Base-by-base conservation (phyloP, 805 yeast species). In the Kluyveromyces wickerhamii region DNA sequence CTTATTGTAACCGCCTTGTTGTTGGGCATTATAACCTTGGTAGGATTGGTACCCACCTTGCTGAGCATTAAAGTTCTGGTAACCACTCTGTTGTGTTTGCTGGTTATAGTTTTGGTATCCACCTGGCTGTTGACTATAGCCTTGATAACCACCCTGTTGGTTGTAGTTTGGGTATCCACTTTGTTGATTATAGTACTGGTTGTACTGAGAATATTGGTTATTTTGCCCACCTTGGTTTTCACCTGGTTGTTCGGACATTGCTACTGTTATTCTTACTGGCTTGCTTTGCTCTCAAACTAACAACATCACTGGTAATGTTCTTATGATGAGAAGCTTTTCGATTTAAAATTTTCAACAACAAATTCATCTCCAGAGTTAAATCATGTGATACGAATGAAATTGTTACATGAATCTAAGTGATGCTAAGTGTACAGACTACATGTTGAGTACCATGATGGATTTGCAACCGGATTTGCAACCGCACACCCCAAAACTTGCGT, bases 131-230 rank as follows among this genome's bases (percentile, higher is more conserved):
- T 32, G 36, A 48, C 47, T 46, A 35, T 48, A 44, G 36, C 48
- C 44, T 45, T 46, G 38, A 43, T 49, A 45, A 36, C 50, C 60
- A 37, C 57, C 58, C 42, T 53, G 54, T 32, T 47, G 48, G 20
- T 32, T 17, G 28, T 27, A 15, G 10, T 15, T 13, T 14, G 24
- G 32, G 15, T 27, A 39, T 19, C 24, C 32, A 14, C 30, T 21
- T 30, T 32, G 40, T 36, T 49, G 45, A 45, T 47, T 32, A 40
- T 48, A 43, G 36, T 48, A 48, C 36, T 46, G 44, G 35, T 48
- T 40, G 36, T 53, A 46, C 38, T 54, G 61, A 39, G 54, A 54
- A 42, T 51, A 50, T 27, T 45, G 44, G 34, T 34, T 27, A 22
- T 30, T 21, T 4, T 30, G 26, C 15, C 32, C 39, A 20, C 34